Percentiles rank a stretch among this genome's conserved stretches.
Conservation (phyloP, 371 early-diverging fungal species). For the Mucor lusitanicus region DNA sequence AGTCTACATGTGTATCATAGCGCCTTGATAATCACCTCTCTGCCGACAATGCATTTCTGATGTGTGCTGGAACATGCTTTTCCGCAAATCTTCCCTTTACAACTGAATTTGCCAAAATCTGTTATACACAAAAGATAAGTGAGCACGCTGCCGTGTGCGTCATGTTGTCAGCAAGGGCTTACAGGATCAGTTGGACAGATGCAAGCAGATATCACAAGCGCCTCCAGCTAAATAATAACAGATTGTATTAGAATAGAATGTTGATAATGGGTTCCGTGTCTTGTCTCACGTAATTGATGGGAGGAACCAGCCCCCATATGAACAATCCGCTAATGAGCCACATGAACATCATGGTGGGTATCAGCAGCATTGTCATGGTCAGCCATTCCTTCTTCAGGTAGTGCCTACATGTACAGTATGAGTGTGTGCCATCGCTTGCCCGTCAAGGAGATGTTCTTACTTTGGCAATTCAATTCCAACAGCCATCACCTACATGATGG, state of each 20-base stretch:
- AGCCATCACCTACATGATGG: conserved; percentile 73
- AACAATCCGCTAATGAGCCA: conserved; percentile 80
- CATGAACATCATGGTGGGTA: conserved; percentile 87
- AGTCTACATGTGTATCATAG: too few relatives aligned
- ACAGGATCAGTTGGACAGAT: conserved; percentile 96
- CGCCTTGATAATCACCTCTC: conserved; percentile 66
- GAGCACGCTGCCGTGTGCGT: too few relatives aligned
- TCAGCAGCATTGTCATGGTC: conserved; percentile 76
- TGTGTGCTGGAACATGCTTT: conserved; percentile 82
- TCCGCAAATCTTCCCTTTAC: conserved; percentile 98
- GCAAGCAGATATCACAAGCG: conserved; percentile 85
- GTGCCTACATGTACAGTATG: conserved; percentile 34
- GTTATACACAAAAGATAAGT: conserved; percentile 9
- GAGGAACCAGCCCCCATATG: conserved; percentile 67
- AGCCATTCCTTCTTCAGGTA: conserved; percentile 59
- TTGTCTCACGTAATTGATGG: conserved; percentile 62
- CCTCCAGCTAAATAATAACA: conserved; percentile 51
- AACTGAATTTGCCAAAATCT: conserved; percentile 92
- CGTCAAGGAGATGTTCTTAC: conserved; percentile 30
- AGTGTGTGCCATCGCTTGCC: neutral
- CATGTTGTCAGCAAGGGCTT: too few relatives aligned
- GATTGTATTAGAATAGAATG: neutral
- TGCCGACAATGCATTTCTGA: conserved; percentile 88
- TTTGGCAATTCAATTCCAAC: conserved; percentile 85
- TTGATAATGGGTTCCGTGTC: neutral